Evolutionary conservation across 257 asterid genomes (phyloP).

Genomic region (Nicotiana tomentosiformis): DNA sequence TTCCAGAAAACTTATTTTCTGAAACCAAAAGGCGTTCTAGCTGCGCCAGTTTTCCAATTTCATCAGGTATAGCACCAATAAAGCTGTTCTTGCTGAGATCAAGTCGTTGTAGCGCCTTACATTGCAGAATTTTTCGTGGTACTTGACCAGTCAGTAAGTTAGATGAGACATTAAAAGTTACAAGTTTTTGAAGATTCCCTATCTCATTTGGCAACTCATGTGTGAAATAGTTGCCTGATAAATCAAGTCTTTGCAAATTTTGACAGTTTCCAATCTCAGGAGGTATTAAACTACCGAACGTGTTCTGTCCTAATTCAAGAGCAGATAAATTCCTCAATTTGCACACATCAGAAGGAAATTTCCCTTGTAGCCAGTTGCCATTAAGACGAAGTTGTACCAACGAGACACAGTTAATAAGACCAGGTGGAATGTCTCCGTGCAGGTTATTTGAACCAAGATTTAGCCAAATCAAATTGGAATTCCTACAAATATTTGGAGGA

Average conservation of each 20-base stretch:
- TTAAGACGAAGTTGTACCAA: slow-evolving; percentile 66
- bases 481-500: slow-evolving; percentile 57
- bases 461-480: slow-evolving; percentile 50
- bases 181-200: slow-evolving; percentile 59
- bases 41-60: slow-evolving; percentile 56
- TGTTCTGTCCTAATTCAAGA: slow-evolving; percentile 67
- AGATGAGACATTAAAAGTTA: slow-evolving; percentile 63
- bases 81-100: slow-evolving; percentile 72
- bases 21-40: slow-evolving; percentile 77
- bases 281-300: slow-evolving; percentile 57
- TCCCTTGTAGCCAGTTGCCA: slow-evolving; percentile 52
- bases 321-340: slow-evolving; percentile 62
- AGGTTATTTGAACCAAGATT: slow-evolving; percentile 62
- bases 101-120: slow-evolving; percentile 71
- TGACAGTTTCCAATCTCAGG: slow-evolving; percentile 50
- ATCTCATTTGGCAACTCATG: slow-evolving; percentile 64
- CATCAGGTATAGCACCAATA: slow-evolving; percentile 42
- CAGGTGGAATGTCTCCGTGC: slow-evolving; percentile 57
- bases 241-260: slow-evolving; percentile 76
- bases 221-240: slow-evolving; percentile 59
- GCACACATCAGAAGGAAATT: slow-evolving; percentile 68
- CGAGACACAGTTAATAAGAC: slow-evolving; percentile 51
- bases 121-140: slow-evolving; percentile 51
- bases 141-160: slow-evolving; percentile 49
- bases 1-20: slow-evolving; percentile 56